Evolutionary conservation across 1,284 basidiomycete species (phyloP).

Genomic region (Stygiomarasmius scandens): DNA sequence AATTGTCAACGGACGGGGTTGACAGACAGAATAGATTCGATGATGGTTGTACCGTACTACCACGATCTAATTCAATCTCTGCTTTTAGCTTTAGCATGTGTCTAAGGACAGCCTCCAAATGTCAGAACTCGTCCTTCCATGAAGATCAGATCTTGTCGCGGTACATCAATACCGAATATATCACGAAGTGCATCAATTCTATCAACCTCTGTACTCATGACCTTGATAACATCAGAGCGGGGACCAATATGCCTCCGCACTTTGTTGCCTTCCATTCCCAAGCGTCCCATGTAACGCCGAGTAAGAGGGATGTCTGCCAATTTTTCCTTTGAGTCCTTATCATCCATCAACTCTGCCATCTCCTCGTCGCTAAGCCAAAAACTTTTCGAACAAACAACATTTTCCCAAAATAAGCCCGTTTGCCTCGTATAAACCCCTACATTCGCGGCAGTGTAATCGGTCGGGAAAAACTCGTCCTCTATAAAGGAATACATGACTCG

Average conservation of each 20-base stretch:
- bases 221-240: slow-evolving; percentile 26
- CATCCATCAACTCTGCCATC: slow-evolving; percentile 6
- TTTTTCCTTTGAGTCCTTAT: not conserved
- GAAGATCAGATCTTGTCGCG: slow-evolving; percentile 22
- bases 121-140: slow-evolving; percentile 25
- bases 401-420: slow-evolving; percentile 31
- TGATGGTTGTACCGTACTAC: no score
- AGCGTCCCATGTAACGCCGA: slow-evolving; percentile 27
- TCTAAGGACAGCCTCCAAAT: not conserved
- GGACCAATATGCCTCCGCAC: slow-evolving; percentile 30
- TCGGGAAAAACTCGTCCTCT: slow-evolving; percentile 35
- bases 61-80: no score
- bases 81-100: no score
- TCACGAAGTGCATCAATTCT: slow-evolving; percentile 34
- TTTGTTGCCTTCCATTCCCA: slow-evolving; percentile 30
- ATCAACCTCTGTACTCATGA: slow-evolving; percentile 32
- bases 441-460: slow-evolving; percentile 33
- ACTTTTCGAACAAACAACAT: slow-evolving; percentile 32
- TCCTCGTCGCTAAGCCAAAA: slow-evolving; percentile 31
- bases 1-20: no score
- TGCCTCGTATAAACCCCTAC: slow-evolving; percentile 29
- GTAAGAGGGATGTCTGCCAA: not conserved
- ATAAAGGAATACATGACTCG: slow-evolving; percentile 36
- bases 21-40: no score
- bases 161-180: slow-evolving; percentile 32